A percentile compares a stretch with the other conserved stretches of the same genome.
Evolutionary conservation across 2,329 filamentous ascomycete genomes (phyloP).

Genomic region (Nannizzia gypsea): DNA sequence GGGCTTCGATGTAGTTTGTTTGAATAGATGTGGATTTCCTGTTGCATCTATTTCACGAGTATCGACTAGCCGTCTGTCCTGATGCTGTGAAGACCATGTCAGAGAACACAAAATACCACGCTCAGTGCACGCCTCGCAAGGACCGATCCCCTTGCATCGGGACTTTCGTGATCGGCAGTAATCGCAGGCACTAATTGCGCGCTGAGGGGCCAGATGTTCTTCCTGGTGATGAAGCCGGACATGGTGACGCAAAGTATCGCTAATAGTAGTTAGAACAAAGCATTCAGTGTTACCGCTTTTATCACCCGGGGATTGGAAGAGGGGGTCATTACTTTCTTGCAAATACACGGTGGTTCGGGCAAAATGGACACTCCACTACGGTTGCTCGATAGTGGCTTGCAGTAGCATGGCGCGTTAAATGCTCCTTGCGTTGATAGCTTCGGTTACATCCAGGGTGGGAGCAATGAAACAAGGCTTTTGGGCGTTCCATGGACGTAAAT

Average conservation of each 20-base stretch:
- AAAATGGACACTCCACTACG: conserved; percentile 12
- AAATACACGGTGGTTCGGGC: conserved; percentile 10
- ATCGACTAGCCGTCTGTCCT: neutral
- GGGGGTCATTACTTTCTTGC: conserved; percentile 9
- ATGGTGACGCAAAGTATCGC: conserved; percentile 23
- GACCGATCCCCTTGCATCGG: conserved; percentile 10
- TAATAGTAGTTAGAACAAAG: neutral
- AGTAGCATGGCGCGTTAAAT: conserved; percentile 18
- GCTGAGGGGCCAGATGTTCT: conserved; percentile 8
- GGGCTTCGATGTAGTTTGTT: neutral
- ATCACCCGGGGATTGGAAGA: too few relatives aligned
- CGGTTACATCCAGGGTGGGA: neutral
- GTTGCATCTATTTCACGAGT: neutral
- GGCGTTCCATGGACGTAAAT: neutral
- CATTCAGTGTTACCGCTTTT: too few relatives aligned
- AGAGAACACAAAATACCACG: conserved; percentile 12
- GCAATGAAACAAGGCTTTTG: neutral
- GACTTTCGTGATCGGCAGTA: conserved; percentile 10
- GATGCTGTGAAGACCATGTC: neutral
- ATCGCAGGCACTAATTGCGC: conserved; percentile 14
- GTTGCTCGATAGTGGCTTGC: conserved; percentile 12
- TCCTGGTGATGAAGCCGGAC: conserved; percentile 13
- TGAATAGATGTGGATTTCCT: neutral
- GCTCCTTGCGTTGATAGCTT: conserved; percentile 20
- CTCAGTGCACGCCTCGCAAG: conserved; percentile 10